Evolutionary conservation across 1,139 yeast species (phyloP).

Genomic region (Diutina neorugosa): DNA sequence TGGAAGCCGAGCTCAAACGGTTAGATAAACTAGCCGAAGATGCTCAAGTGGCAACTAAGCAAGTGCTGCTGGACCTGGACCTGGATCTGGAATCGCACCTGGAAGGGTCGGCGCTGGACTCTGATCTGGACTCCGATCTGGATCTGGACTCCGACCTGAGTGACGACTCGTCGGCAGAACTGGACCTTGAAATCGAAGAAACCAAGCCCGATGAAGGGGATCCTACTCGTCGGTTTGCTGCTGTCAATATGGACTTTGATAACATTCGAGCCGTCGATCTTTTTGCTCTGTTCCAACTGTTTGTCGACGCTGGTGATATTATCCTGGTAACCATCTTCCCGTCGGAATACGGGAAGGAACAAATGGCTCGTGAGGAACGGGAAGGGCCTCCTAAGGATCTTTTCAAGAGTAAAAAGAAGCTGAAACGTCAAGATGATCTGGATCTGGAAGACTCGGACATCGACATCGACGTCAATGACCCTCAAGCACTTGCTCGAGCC

Average conservation of each 20-base stretch:
- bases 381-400: conserved; percentile 91
- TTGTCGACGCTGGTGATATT: conserved; percentile 62
- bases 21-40: background rate
- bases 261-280: conserved; percentile 75
- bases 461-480: conserved; percentile 34
- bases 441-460: conserved; percentile 31
- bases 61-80: background rate
- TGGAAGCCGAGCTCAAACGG: conserved; percentile 5
- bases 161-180: conserved; percentile 28
- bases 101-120: conserved; percentile 21
- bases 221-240: conserved; percentile 73
- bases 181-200: conserved; percentile 46
- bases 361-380: conserved; percentile 78
- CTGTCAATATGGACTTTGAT: conserved; percentile 97
- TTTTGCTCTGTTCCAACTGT: conserved; percentile 81
- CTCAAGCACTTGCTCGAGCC: conserved; percentile 35
- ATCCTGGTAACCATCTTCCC: conserved; percentile 70
- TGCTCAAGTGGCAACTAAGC: background rate
- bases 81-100: conserved; percentile 51
- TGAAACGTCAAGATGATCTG: conserved; percentile 10
- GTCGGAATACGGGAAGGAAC: conserved; percentile 86
- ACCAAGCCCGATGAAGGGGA: conserved; percentile 73
- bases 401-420: conserved; percentile 35
- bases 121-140: conserved; percentile 18
- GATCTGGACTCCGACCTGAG: conserved; percentile 16